phyloP scores from a whole-genome alignment of 768 basidiomycete species.

The Pleurotus ostreatus region DNA sequence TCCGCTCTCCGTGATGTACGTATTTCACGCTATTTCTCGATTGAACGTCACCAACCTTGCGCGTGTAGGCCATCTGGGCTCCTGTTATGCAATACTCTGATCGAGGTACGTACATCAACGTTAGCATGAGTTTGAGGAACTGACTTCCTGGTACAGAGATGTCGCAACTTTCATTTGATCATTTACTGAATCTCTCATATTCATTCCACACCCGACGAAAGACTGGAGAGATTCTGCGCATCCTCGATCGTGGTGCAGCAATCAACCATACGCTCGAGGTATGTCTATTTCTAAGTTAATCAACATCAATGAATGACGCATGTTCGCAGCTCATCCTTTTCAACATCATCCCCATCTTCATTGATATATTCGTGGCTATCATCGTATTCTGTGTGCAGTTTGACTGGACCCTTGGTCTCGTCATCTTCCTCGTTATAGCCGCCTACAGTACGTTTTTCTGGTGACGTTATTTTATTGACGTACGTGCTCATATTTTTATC shows the following conservation, averaged over 20 bases:
- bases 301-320: slow-evolving; percentile 4
- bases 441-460: slow-evolving; percentile 53
- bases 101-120: slow-evolving; percentile 36
- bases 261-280: slow-evolving; percentile 82
- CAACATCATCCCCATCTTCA: slow-evolving; percentile 75
- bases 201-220: slow-evolving; percentile 79
- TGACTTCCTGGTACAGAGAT: slow-evolving; percentile 49
- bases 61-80: slow-evolving; percentile 63
- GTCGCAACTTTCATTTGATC: slow-evolving; percentile 82
- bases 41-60: neutral
- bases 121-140: neutral
- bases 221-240: slow-evolving; percentile 81
- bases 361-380: slow-evolving; percentile 74
- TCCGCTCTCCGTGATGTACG: slow-evolving; percentile 58
- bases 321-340: slow-evolving; percentile 66
- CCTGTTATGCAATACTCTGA: slow-evolving; percentile 91
- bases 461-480: neutral
- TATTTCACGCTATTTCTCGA: slow-evolving; percentile 4
- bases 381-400: slow-evolving; percentile 61
- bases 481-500: slow-evolving; percentile 5
- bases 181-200: slow-evolving; percentile 82
- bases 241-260: slow-evolving; percentile 79
- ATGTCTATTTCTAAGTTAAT: slow-evolving; percentile 7
- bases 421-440: slow-evolving; percentile 71
- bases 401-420: slow-evolving; percentile 61